These are phyloP conservation scores for Lophiostoma macrostomum DNA, from an alignment of 495 filamentous ascomycete species.

Conservation along the genomic window DNA sequence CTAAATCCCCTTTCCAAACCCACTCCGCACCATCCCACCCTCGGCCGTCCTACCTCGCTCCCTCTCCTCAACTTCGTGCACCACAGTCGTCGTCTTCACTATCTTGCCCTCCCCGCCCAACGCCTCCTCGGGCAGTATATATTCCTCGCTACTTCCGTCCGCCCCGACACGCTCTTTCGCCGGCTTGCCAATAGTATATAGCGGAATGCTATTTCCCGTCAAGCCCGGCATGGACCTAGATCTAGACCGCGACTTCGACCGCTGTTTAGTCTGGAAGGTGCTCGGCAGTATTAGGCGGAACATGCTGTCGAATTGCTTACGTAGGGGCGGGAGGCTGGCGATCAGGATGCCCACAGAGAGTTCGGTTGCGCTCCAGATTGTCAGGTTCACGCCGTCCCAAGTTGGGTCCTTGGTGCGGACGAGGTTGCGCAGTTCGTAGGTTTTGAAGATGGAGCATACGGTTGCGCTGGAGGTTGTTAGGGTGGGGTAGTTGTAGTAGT, in stretches of 20 bases:
- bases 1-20: too few relatives aligned
- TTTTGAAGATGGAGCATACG: conserved; percentile 14
- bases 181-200: background rate
- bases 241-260: too few relatives aligned
- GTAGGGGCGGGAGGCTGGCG: conserved; percentile 15
- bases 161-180: background rate
- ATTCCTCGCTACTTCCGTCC: conserved; percentile 3
- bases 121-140: conserved; percentile 3
- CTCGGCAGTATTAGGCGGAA: conserved; percentile 3
- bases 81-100: background rate
- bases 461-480: conserved; percentile 2
- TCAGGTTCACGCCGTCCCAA: conserved; percentile 10
- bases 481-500: too few relatives aligned
- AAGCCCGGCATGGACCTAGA: too few relatives aligned
- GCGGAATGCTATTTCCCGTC: conserved; percentile 2
- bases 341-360: conserved; percentile 13
- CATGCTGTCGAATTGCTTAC: conserved; percentile 11
- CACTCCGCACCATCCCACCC: too few relatives aligned
- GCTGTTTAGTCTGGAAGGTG: background rate
- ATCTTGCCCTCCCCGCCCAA: background rate
- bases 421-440: background rate
- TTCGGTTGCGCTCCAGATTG: conserved; percentile 9
- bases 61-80: background rate
- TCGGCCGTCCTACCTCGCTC: background rate
- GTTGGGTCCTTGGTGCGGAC: conserved; percentile 1